These are phyloP conservation scores for Monosporozyma yasuniensis DNA, from an alignment of 805 yeast genomes.

Conservation along the genomic window DNA sequence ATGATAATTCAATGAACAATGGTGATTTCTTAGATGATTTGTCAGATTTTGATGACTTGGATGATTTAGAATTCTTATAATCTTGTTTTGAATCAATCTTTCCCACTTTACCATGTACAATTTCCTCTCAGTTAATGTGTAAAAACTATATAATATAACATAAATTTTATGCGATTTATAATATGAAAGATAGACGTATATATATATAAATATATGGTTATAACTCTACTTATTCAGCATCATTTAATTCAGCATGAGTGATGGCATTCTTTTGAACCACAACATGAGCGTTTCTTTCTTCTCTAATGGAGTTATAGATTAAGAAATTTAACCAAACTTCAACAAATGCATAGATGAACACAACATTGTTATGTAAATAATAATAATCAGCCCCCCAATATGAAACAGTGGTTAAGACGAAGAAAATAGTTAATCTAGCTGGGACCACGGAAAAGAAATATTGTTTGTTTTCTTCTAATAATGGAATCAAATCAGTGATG, in stretches of 20 bases:
- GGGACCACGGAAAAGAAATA: conserved; percentile 59
- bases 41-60: conserved; percentile 30
- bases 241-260: conserved; percentile 4
- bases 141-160: not conserved
- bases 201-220: not conserved
- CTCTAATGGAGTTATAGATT: conserved; percentile 52
- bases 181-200: not conserved
- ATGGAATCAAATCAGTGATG: conserved; percentile 50
- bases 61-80: conserved; percentile 25
- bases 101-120: not conserved
- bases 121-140: not conserved
- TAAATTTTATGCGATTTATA: not conserved
- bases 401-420: conserved; percentile 41
- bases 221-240: conserved; percentile 6
- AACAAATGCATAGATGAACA: conserved; percentile 49
- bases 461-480: conserved; percentile 34
- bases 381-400: conserved; percentile 37
- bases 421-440: conserved; percentile 41
- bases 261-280: conserved; percentile 20
- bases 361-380: conserved; percentile 50
- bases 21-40: conserved; percentile 24
- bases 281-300: conserved; percentile 47
- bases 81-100: not conserved
- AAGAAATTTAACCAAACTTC: conserved; percentile 67
- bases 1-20: conserved; percentile 15